A percentile compares a stretch with the other conserved stretches of the same genome.
phyloP scores from a whole-genome alignment of 192 early-diverging fungal species.

The Spizellomyces sp. region DNA sequence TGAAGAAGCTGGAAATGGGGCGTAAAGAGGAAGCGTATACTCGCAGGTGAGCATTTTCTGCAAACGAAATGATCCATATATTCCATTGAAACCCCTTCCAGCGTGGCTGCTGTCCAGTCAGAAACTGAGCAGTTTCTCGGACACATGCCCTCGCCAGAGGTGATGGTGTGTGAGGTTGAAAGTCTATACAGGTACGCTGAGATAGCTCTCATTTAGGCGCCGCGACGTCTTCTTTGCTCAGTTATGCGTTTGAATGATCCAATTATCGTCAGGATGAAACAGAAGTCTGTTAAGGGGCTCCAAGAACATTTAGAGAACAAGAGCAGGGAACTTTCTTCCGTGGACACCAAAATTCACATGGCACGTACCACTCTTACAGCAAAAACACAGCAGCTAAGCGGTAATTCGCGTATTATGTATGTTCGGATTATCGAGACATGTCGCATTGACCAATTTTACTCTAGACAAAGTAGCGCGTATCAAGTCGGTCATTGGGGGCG shows the following conservation, averaged over 20 bases:
- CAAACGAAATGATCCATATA: not conserved
- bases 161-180: too few relatives aligned
- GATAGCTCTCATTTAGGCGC: too few relatives aligned
- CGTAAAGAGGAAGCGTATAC: constrained; percentile 37
- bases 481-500: constrained; percentile 21
- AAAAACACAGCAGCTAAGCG: constrained; percentile 23
- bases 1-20: constrained; percentile 58
- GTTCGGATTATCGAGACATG: too few relatives aligned
- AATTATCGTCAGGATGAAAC: not conserved
- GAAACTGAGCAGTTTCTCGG: not conserved
- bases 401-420: too few relatives aligned
- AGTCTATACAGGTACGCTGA: too few relatives aligned
- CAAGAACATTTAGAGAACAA: constrained; percentile 5
- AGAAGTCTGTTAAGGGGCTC: constrained; percentile 5
- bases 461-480: constrained; percentile 17
- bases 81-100: too few relatives aligned
- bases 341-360: constrained; percentile 29
- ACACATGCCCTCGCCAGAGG: too few relatives aligned
- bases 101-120: not conserved
- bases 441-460: too few relatives aligned
- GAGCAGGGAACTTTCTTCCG: constrained; percentile 6
- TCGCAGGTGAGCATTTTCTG: not conserved
- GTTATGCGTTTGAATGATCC: too few relatives aligned
- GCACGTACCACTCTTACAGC: constrained; percentile 3
- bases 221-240: too few relatives aligned